Evolutionary conservation across 1,284 basidiomycete genomes (phyloP).

Genomic region (Violaceomyces palustris): DNA sequence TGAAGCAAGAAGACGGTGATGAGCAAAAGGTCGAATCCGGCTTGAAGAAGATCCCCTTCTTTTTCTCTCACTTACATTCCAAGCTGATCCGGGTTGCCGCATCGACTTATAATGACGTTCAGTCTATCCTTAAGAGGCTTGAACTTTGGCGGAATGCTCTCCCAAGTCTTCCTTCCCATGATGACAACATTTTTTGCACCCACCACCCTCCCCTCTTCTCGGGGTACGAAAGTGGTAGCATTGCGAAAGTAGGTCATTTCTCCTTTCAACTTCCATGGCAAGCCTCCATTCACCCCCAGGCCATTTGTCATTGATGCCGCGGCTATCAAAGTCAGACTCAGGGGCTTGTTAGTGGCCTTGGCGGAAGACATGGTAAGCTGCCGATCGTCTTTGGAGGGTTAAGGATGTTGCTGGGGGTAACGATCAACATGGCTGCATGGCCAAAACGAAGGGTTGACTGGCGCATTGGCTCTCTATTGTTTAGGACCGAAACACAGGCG

Average conservation of each 20-base stretch:
- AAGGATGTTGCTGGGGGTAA: too few relatives aligned
- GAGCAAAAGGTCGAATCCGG: neutral
- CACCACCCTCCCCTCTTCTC: constrained; percentile 3
- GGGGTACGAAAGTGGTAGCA: constrained; percentile 62
- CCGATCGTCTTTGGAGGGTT: too few relatives aligned
- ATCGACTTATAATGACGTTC: constrained; percentile 77
- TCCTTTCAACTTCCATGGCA: constrained; percentile 84
- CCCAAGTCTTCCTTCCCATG: constrained; percentile 98
- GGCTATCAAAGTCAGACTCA: constrained; percentile 75
- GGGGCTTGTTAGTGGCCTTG: too few relatives aligned
- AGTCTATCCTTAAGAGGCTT: constrained; percentile 71
- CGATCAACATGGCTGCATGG: too few relatives aligned
- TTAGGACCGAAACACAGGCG: too few relatives aligned
- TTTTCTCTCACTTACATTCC: constrained; percentile 55
- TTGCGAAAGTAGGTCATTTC: constrained; percentile 92
- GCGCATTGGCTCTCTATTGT: too few relatives aligned
- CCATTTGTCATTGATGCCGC: constrained; percentile 83
- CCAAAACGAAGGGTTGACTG: too few relatives aligned
- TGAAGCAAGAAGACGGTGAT: constrained; percentile 4
- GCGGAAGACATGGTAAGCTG: too few relatives aligned
- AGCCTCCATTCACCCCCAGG: constrained; percentile 68
- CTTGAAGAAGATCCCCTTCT: neutral
- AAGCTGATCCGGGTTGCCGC: constrained; percentile 62
- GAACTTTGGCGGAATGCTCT: constrained; percentile 85
- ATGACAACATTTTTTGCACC: constrained; percentile 69